Evolutionary conservation across 768 basidiomycete species (phyloP), one percentile per base, ranked within the genome.

Genomic region (Hemileccinum rubropunctum): DNA sequence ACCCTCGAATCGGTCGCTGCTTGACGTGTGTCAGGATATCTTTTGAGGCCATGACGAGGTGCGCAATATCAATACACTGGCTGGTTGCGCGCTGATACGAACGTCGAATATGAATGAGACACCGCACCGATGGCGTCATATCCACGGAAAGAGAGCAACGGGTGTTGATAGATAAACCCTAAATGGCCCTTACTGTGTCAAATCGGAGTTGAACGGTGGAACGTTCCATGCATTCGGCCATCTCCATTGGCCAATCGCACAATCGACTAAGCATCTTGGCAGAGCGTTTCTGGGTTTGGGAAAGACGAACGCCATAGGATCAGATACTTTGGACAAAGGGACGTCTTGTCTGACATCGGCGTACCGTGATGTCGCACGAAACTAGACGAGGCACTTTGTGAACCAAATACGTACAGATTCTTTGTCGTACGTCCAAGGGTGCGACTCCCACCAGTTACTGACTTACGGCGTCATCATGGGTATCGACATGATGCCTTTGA

Each of bases 41-140:
- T 47, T 38, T 23, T 28, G 41, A 47, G 14, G 28, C 15, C 15
- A 35, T 43, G n/a, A n/a, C n/a, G n/a, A n/a, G n/a, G n/a, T 32
- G 23, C 23, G 23, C 37, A 43, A 30, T 46, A 23, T 45, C 42
- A 42, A 47, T 14, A 30, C 15, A 20, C 20, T 17, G 33, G 45
- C 27, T 35, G 42, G 30, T 26, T 26, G 20, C 28, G 12, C 13
- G 27, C 40, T 49, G 43, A 48, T 47, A 51, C 47, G 43, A 46
- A n/a, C n/a, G n/a, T n/a, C 47, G 43, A 21, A 55, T 18, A 53
- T 41, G 45, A 50, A 59, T 17, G 50, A 52, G 20, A 50, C 48
- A 26, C 47, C 49, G 49, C 48, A 18, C 11, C 34, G n/a, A 48
- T 61, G 47, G 51, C 42, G 50, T 52, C 57, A 60, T 51, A 12